Conservation (phyloP, 169 alveolate species). For the Eimeria sp. region DNA sequence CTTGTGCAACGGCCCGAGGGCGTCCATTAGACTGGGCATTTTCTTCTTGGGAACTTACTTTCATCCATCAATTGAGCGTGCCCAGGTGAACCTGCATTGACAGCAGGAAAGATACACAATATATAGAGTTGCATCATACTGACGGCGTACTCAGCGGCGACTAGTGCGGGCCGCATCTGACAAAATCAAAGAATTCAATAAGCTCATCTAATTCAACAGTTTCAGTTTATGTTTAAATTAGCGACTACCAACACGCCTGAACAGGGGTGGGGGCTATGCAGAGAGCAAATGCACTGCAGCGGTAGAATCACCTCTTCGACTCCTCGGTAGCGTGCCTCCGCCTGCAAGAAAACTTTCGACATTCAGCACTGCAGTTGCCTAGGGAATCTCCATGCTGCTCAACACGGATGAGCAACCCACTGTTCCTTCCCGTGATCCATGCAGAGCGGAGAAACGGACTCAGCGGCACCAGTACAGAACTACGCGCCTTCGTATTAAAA, state of each 20-base stretch:
- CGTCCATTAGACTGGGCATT: neutral
- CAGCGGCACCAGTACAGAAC: neutral
- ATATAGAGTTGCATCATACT: neutral
- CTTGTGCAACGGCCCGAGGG: neutral
- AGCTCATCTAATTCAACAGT: neutral
- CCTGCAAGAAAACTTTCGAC: neutral
- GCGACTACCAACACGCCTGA: neutral
- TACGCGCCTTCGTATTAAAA: neutral
- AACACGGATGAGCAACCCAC: neutral
- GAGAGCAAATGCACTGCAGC: neutral
- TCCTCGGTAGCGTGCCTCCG: neutral
- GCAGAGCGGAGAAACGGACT: neutral
- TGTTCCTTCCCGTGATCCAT: neutral
- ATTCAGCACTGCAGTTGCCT: neutral
- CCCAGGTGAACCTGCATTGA: neutral
- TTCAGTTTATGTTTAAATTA: too few species aligned
- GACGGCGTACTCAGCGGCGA: neutral
- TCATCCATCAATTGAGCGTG: neutral
- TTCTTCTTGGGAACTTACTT: neutral
- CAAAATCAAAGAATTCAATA: neutral
- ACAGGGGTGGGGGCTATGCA: neutral
- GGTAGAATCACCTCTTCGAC: neutral
- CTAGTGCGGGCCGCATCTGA: neutral
- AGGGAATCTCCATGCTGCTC: neutral
- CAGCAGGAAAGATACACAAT: neutral